Evolutionary conservation across 2,329 filamentous ascomycete species (phyloP).

Genomic region (Alternaria sp.): DNA sequence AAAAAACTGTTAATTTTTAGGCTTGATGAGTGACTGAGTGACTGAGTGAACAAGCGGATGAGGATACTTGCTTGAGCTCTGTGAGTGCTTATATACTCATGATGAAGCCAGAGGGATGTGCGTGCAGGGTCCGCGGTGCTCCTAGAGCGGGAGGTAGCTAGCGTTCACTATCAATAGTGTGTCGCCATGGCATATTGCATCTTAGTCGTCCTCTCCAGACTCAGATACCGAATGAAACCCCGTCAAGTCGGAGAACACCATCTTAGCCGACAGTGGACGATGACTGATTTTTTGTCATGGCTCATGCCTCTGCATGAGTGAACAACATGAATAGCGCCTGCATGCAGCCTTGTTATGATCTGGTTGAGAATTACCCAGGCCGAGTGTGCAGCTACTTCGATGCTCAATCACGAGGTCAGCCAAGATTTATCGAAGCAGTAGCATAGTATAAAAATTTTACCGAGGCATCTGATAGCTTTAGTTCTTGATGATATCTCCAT

Average conservation of each 20-base stretch:
- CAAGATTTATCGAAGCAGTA: background rate
- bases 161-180: background rate
- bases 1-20: background rate
- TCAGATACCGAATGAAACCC: background rate
- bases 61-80: background rate
- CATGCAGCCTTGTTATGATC: background rate
- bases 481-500: background rate
- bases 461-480: background rate
- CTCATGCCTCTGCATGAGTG: background rate
- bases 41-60: background rate
- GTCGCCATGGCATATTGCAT: background rate
- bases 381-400: background rate
- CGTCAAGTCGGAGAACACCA: background rate
- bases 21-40: background rate
- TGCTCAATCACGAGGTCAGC: background rate
- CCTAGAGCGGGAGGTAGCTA: background rate
- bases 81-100: background rate
- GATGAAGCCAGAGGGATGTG: background rate
- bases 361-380: background rate
- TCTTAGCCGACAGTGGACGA: background rate
- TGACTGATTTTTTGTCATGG: accelerated
- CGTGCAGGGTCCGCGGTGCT: background rate
- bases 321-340: no score
- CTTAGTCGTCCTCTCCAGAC: background rate
- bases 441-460: background rate